Percentiles rank a stretch among this genome's conserved stretches.
Conservation (phyloP, 306 rosid species). For the Begonia masoniana region DNA sequence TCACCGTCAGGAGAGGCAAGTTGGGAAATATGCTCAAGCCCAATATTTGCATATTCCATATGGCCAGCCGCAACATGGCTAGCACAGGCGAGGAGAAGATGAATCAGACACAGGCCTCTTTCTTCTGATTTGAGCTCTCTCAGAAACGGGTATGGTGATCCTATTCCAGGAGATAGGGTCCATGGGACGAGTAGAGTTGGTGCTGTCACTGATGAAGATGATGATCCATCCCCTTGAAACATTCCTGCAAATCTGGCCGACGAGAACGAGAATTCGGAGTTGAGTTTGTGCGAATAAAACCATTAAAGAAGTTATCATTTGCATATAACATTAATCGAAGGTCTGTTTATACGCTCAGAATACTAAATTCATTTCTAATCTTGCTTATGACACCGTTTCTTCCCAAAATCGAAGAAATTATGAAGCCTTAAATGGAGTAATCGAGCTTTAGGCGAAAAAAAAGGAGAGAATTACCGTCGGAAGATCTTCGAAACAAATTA, state of each 20-base stretch:
- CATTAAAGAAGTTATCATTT: not conserved
- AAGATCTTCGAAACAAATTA: not conserved
- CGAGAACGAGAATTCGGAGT: constrained; percentile 4
- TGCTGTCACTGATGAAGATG: constrained; percentile 27
- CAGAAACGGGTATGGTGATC: constrained; percentile 51
- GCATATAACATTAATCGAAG: not conserved
- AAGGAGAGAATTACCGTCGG: constrained; percentile 15
- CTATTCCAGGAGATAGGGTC: constrained; percentile 24
- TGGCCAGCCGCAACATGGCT: constrained; percentile 57
- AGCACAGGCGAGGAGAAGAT: constrained; percentile 51
- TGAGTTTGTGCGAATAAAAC: not conserved
- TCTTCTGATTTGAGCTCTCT: constrained; percentile 41
- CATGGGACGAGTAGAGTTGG: constrained; percentile 24
- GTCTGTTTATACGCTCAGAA: not conserved
- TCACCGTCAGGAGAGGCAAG: constrained; percentile 60
- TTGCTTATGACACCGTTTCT: too few species aligned
- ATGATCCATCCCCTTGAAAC: constrained; percentile 31
- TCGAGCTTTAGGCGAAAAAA: not conserved
- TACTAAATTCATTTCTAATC: not conserved
- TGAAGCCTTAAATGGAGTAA: too few species aligned
- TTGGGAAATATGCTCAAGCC: constrained; percentile 57
- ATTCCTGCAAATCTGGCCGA: constrained; percentile 10
- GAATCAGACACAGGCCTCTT: constrained; percentile 37
- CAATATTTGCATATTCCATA: constrained; percentile 56
- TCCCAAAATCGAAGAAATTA: too few species aligned